Percentiles rank a stretch among this genome's conserved stretches.
These are phyloP conservation scores for Akanthomyces uredinophilus DNA, from an alignment of 2,329 filamentous ascomycete genomes.

Conservation along the genomic window DNA sequence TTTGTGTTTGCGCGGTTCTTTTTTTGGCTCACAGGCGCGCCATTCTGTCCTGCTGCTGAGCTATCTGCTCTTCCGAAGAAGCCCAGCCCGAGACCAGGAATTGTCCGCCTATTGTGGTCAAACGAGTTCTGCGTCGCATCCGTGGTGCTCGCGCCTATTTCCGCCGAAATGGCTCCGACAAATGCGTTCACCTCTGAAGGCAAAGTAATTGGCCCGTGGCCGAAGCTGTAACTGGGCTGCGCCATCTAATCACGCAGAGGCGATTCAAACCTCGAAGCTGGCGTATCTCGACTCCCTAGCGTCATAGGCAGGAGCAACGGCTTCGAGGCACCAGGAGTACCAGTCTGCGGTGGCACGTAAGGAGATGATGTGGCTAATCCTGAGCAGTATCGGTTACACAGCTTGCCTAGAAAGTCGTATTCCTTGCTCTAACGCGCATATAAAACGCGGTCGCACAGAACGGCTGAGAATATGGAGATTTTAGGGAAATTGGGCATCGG, in stretches of 20 bases:
- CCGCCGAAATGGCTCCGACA: background rate
- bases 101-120: conserved; percentile 20
- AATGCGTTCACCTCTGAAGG: background rate
- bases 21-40: background rate
- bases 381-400: background rate
- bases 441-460: background rate
- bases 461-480: background rate
- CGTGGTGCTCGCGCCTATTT: background rate
- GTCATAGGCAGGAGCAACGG: background rate
- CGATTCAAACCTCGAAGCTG: background rate
- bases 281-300: background rate
- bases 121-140: conserved; percentile 13
- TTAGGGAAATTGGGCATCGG: conserved; percentile 3
- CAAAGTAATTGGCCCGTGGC: background rate
- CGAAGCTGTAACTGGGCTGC: background rate
- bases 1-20: background rate
- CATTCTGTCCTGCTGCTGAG: background rate
- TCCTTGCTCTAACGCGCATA: background rate
- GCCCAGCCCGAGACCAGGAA: conserved; percentile 23
- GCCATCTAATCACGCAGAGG: background rate
- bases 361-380: background rate
- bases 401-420: background rate
- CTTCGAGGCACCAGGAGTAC: background rate
- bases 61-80: conserved; percentile 4
- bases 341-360: background rate